A percentile compares a stretch with the other conserved stretches of the same genome.
Evolutionary conservation across 306 rosid genomes (phyloP).

Genomic region (Cucumis hystrix): DNA sequence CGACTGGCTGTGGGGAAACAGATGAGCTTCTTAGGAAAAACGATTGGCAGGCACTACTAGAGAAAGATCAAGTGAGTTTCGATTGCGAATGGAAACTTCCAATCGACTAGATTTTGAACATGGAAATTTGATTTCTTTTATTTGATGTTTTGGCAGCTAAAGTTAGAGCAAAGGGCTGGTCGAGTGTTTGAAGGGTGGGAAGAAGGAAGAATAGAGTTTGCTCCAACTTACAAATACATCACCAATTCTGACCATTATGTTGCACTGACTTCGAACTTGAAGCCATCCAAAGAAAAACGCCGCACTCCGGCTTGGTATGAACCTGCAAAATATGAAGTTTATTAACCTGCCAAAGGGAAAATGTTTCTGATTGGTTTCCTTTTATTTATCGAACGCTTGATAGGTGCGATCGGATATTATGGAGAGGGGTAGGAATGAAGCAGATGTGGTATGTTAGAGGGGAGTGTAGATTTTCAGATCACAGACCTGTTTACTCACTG

Average conservation of each 20-base stretch:
- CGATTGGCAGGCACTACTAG: conserved; percentile 71
- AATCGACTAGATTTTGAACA: neutral
- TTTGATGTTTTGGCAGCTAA: conserved; percentile 32
- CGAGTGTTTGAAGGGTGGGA: conserved; percentile 84
- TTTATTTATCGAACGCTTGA: neutral
- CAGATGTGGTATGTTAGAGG: conserved; percentile 70
- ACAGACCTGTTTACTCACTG: conserved; percentile 71
- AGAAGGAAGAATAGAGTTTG: conserved; percentile 69
- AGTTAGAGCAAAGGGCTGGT: conserved; percentile 70
- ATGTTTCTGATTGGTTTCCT: neutral
- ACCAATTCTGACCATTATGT: conserved; percentile 70
- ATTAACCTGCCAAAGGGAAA: neutral
- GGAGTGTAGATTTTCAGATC: conserved; percentile 88
- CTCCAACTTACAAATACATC: conserved; percentile 86
- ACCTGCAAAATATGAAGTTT: neutral
- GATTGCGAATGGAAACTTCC: neutral
- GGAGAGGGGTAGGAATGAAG: conserved; percentile 79
- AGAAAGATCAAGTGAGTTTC: conserved; percentile 67
- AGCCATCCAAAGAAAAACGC: conserved; percentile 47
- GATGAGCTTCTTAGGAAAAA: conserved; percentile 48
- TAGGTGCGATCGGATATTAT: conserved; percentile 92
- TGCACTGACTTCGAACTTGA: conserved; percentile 42
- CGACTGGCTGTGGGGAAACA: conserved; percentile 37
- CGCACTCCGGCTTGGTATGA: conserved; percentile 91
- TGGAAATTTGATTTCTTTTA: neutral